Evolutionary conservation across 2,329 filamentous ascomycete genomes (phyloP), one percentile per base, ranked within the genome.

Genomic region (Penicillium sp.): DNA sequence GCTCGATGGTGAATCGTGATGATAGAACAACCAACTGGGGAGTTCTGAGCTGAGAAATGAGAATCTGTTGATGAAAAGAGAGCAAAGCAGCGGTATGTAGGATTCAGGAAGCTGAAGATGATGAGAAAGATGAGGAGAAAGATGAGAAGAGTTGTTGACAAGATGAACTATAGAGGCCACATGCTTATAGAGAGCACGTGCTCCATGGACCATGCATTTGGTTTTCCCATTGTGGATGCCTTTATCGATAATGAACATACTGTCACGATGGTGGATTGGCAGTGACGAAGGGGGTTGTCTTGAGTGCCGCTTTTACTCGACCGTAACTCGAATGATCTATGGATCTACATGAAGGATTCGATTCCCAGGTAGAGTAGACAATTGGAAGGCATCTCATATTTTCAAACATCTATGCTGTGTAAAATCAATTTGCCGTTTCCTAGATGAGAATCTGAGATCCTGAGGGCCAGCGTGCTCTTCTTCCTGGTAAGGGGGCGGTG

Each of bases 401-500:
- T 22, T 2, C 3, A 16, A 12, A 46, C 41, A 22, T 33, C 25
- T 13, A 41, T 2, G 27, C 18, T 31, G 29, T 52, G 10, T 25
- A 25, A 7, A 14, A 13, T 54, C 46, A 50, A 22, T 45, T 52
- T 5, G 33, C 41, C 14, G 38, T 46, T 33, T 11, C 46, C 19
- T 58, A 49, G 41, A 36, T 35, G 13, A 41, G 19, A 11, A 22
- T 36, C 22, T 46, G 41, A 29, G 36, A 28, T n/a, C n/a, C n/a
- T n/a, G n/a, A n/a, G n/a, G n/a, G 16, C 41, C 22, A 40, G 29
- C 30, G 19, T 38, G 41, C 10, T 46, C 49, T 22, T 64, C 59
- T 39, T 65, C 60, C 22, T 65, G 58, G 45, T 68, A 69, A 25
- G 69, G 64, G 6, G 70, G 68, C 14, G 64, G 68, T n/a, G 63